A percentile compares a stretch with the other conserved stretches of the same genome.
Evolutionary conservation across 805 yeast genomes (phyloP).

Genomic region (Yamadazyma tumulicola): DNA sequence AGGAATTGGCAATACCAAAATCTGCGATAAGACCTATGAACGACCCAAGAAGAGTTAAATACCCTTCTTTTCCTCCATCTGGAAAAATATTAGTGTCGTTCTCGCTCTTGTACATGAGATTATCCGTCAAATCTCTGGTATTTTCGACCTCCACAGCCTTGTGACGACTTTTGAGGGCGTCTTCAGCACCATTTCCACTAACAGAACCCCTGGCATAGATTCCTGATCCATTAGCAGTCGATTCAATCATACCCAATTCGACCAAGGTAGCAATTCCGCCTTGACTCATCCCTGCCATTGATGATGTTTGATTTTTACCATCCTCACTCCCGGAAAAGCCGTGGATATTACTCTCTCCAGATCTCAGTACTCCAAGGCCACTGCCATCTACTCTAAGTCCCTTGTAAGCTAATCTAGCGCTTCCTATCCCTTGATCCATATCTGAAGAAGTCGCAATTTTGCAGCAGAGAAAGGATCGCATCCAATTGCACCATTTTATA

Average conservation of each 20-base stretch:
- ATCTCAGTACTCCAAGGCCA: neutral
- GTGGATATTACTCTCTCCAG: neutral
- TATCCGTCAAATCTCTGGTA: too few relatives aligned
- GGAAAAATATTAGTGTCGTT: constrained; percentile 22
- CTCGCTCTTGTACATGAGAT: constrained; percentile 17
- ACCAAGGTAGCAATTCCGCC: too few relatives aligned
- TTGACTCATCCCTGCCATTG: too few relatives aligned
- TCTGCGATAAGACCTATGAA: constrained; percentile 26
- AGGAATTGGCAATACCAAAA: constrained; percentile 27
- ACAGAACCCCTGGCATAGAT: too few relatives aligned
- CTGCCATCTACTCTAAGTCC: neutral
- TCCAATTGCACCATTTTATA: too few relatives aligned
- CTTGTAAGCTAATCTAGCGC: neutral
- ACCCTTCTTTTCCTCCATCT: constrained; percentile 27
- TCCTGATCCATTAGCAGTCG: too few relatives aligned
- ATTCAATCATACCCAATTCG: too few relatives aligned
- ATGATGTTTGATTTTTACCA: too few relatives aligned
- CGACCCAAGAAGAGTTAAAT: constrained; percentile 22
- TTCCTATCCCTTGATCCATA: neutral
- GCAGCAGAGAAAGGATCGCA: too few relatives aligned
- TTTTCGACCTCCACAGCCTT: too few relatives aligned
- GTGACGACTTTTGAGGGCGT: too few relatives aligned
- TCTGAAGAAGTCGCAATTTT: neutral
- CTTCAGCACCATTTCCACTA: too few relatives aligned
- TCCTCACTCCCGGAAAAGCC: neutral